A percentile compares a stretch with the other conserved stretches of the same genome.
phyloP scores from a whole-genome alignment of 176 grass and related monocot species.

The Pontederia paniculata region DNA sequence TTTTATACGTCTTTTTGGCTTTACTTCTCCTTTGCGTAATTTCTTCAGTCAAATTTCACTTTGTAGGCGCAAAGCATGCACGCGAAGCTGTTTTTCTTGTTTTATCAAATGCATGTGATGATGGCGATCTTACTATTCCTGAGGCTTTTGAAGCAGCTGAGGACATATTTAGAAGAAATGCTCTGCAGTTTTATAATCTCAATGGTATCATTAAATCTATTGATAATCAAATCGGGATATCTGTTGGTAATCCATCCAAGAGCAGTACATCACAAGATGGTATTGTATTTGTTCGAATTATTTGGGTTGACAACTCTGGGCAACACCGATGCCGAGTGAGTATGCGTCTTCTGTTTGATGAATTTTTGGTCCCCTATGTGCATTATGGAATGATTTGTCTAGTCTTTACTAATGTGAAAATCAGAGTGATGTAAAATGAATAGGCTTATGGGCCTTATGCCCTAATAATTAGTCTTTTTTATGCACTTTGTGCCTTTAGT shows the following conservation, averaged over 20 bases:
- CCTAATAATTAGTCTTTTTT: no score
- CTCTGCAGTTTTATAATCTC: constrained; percentile 66
- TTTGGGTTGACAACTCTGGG: constrained; percentile 84
- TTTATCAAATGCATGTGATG: constrained; percentile 61
- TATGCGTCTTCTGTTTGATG: constrained; percentile 8
- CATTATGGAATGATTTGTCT: no score
- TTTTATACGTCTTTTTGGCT: background rate
- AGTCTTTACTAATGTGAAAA: no score
- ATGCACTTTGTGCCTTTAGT: no score
- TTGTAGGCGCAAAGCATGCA: constrained; percentile 65
- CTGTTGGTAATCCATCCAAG: constrained; percentile 16
- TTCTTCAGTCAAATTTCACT: constrained; percentile 13
- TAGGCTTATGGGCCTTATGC: no score
- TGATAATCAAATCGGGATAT: constrained; percentile 19
- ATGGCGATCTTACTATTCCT: constrained; percentile 74
- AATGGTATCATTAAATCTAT: constrained; percentile 36
- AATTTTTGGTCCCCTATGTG: background rate
- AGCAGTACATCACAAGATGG: constrained; percentile 30
- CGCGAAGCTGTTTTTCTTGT: constrained; percentile 67
- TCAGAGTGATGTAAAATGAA: no score
- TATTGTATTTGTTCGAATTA: constrained; percentile 70
- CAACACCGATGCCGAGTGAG: constrained; percentile 95
- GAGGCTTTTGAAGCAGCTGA: constrained; percentile 72
- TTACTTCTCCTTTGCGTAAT: constrained; percentile 16
- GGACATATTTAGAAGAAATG: constrained; percentile 80